Evolutionary conservation across 352 stramenopile species (phyloP), one percentile per base, ranked within the genome.

Genomic region (Globisporangium parvum): DNA sequence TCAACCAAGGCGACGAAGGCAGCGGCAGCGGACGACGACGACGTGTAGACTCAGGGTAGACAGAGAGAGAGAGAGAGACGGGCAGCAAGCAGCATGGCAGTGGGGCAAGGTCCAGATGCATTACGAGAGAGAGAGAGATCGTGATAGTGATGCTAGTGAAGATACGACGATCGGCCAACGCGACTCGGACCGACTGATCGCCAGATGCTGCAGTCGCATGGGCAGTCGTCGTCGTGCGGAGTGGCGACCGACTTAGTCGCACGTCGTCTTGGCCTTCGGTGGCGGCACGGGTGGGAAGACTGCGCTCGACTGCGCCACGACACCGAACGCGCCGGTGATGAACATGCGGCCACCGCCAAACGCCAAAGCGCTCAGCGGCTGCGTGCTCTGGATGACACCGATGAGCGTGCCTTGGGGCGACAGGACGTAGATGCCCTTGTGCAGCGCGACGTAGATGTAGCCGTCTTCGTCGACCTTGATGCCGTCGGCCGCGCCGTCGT

Each of bases 371-470:
- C 73, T 78, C 0, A 93, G 62, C 23, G 68, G 62, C 52, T 87
- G 66, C 8, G 55, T 75, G 59, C 76, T 85, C 58, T 80, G 67
- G 51, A 93, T 58, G 6, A 68, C 71, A 23, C 77, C 78, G 28
- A 87, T 73, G 33, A 91, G 59, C 20, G 71, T 66, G 31, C 70
- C 83, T 23, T 74, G 57, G 0, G 67, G 63, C 20, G 77, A 79
- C 46, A 90, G 71, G 24, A 93, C 73, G 74, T 83, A 90, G 51
- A 93, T 70, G 35, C 76, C 80, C 65, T 87, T 88, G 70, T 86
- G 72, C 53, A 75, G 77, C 1, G 76, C 80, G 5, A 89, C 77
- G 53, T 92, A 92, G 23, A 92, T 72, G 62, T 80, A 87, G 52
- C 82, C 82, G 11, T 82, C 69, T 47, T 75, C 65, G 51, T 92